phyloP scores from a whole-genome alignment of 2,329 filamentous ascomycete species.

The Tolypocladium tundrense region DNA sequence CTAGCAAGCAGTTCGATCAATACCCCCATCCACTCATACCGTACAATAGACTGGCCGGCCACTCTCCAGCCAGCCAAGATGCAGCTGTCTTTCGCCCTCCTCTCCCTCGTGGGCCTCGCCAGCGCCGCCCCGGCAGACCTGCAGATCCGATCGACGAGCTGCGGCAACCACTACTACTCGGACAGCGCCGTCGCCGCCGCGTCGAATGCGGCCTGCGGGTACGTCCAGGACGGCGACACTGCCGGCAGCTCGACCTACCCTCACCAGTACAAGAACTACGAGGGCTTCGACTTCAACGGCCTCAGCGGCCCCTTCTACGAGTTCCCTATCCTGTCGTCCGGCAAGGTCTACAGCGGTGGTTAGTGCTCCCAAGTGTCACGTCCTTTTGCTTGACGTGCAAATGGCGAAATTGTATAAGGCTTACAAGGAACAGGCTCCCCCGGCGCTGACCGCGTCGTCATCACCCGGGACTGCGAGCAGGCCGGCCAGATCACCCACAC shows the following conservation, averaged over 20 bases:
- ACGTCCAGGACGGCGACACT: slow-evolving; percentile 10
- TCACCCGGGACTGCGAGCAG: slow-evolving; percentile 39
- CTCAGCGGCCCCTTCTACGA: slow-evolving; percentile 25
- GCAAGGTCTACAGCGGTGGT: slow-evolving; percentile 24
- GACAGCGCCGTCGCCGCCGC: slow-evolving; percentile 16
- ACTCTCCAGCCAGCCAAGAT: slow-evolving; percentile 10
- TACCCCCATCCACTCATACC: too few species aligned
- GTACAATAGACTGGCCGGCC: neutral
- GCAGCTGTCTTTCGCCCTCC: slow-evolving; percentile 15
- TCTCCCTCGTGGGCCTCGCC: slow-evolving; percentile 16
- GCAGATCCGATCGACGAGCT: slow-evolving; percentile 14
- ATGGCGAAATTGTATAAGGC: neutral
- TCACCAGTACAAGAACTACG: slow-evolving; percentile 28
- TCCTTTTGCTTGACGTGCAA: too few species aligned
- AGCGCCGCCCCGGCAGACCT: slow-evolving; percentile 15
- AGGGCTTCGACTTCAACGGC: slow-evolving; percentile 24
- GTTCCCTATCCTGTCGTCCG: slow-evolving; percentile 23
- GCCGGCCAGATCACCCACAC: slow-evolving; percentile 62
- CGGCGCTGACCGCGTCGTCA: slow-evolving; percentile 57
- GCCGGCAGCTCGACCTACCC: slow-evolving; percentile 23
- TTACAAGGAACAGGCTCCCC: slow-evolving; percentile 26
- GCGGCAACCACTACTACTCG: slow-evolving; percentile 19
- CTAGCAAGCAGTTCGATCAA: neutral
- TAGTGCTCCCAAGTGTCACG: slow-evolving; percentile 5
- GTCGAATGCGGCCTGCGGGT: slow-evolving; percentile 14